These are phyloP conservation scores for Colletotrichum gloeosporioides DNA, from an alignment of 2,329 filamentous ascomycete species.

Conservation along the genomic window DNA sequence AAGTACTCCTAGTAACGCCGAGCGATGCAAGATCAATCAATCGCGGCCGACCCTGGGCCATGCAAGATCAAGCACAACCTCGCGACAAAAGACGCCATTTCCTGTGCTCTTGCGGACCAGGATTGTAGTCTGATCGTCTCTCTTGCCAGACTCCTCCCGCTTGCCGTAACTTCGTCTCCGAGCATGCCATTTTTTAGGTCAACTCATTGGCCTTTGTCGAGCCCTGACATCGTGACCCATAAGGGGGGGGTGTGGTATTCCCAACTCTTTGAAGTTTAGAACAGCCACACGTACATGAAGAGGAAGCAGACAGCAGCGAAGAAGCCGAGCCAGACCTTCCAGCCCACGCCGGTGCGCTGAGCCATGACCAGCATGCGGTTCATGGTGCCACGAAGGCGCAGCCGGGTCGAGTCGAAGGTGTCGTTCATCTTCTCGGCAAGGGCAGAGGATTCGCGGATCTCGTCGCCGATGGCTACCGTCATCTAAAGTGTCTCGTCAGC, in stretches of 20 bases:
- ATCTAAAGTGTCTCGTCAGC: slow-evolving; percentile 61
- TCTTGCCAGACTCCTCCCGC: not conserved
- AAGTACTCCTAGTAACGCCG: not conserved
- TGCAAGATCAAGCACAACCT: not conserved
- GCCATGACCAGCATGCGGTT: slow-evolving; percentile 97
- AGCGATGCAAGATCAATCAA: not conserved
- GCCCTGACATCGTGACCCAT: not conserved
- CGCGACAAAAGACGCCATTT: not conserved
- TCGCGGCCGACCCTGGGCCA: not conserved
- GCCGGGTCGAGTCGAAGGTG: slow-evolving; percentile 83
- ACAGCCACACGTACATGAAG: slow-evolving; percentile 94
- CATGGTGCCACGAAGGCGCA: slow-evolving; percentile 89
- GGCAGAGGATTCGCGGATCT: slow-evolving; percentile 88
- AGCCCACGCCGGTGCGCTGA: slow-evolving; percentile 89
- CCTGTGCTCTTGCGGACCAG: not conserved
- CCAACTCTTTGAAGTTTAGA: slow-evolving; percentile 48
- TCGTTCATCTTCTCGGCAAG: slow-evolving; percentile 97
- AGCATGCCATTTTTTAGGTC: not conserved
- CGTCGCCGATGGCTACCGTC: slow-evolving; percentile 90
- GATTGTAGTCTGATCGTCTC: not conserved
- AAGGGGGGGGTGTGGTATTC: not conserved
- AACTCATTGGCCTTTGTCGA: not conserved
- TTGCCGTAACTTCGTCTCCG: not conserved
- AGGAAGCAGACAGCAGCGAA: slow-evolving; percentile 82
- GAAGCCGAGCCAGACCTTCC: slow-evolving; percentile 92